phyloP scores from a whole-genome alignment of 495 filamentous ascomycete species.

The Talaromyces proteolyticus region DNA sequence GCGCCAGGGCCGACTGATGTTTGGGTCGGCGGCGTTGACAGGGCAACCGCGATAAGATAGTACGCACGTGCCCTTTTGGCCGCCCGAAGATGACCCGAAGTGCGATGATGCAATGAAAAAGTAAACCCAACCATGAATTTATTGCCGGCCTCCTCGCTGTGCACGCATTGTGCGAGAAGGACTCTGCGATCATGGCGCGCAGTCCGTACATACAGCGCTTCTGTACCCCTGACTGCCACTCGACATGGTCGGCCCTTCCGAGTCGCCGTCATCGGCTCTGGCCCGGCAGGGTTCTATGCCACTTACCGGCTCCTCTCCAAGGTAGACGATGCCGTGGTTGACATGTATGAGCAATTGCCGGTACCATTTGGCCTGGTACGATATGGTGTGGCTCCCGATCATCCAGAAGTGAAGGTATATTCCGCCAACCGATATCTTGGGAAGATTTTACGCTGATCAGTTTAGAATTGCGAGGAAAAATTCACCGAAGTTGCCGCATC shows the following conservation, averaged over 20 bases:
- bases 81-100: not conserved
- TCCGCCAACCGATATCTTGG: not conserved
- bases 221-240: not conserved
- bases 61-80: not conserved
- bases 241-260: conserved; percentile 48
- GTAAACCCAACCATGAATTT: not conserved
- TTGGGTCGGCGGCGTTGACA: conserved; percentile 1
- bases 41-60: conserved; percentile 6
- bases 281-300: conserved; percentile 94
- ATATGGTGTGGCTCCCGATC: conserved; percentile 93
- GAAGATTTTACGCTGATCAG: not conserved
- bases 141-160: not conserved
- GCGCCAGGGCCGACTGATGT: not conserved
- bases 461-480: conserved; percentile 87
- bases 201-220: not conserved
- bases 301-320: conserved; percentile 76
- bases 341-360: conserved; percentile 94
- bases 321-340: conserved; percentile 64
- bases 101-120: not conserved
- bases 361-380: conserved; percentile 89
- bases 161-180: not conserved
- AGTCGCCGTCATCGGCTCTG: conserved; percentile 88
- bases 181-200: not conserved
- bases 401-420: conserved; percentile 92
- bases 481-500: conserved; percentile 82